These are phyloP conservation scores for Fusarium haematococcum DNA, from an alignment of 2,329 filamentous ascomycete species.

Conservation along the genomic window DNA sequence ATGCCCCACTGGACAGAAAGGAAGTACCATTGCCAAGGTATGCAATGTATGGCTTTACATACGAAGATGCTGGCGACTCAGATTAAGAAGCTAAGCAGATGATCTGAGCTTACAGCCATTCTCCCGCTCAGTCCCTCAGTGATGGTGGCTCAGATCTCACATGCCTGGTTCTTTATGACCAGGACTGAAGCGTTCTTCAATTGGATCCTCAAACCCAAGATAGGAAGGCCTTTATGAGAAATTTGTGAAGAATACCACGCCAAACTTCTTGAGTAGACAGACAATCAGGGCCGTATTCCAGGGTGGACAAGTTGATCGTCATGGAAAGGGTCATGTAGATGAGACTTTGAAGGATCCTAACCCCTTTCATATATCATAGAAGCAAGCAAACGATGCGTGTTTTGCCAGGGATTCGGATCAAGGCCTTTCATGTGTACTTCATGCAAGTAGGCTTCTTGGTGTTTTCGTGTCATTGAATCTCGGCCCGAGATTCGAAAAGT, in stretches of 20 bases:
- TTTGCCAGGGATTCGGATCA: not conserved
- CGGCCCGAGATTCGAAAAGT: not conserved
- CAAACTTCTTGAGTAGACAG: not conserved
- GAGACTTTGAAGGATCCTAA: not conserved
- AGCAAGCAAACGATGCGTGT: not conserved
- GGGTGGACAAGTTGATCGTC: not conserved
- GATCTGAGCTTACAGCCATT: not conserved
- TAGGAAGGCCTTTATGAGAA: not conserved
- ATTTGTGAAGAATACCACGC: not conserved
- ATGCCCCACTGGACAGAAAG: not conserved
- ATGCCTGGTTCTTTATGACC: not conserved
- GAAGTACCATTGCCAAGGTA: not conserved
- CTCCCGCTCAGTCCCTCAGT: not conserved
- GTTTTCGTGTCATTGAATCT: not conserved
- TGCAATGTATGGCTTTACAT: not conserved
- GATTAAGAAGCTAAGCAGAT: not conserved
- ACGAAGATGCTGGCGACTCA: not conserved
- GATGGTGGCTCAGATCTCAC: not conserved
- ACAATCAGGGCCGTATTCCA: not conserved
- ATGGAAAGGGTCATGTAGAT: not conserved
- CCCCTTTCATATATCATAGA: not conserved
- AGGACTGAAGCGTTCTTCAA: not conserved
- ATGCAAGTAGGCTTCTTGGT: not conserved
- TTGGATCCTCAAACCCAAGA: not conserved
- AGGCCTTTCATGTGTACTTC: not conserved